These are phyloP conservation scores for Alternaria sp. DNA, from an alignment of 2,329 filamentous ascomycete species.

Conservation along the genomic window DNA sequence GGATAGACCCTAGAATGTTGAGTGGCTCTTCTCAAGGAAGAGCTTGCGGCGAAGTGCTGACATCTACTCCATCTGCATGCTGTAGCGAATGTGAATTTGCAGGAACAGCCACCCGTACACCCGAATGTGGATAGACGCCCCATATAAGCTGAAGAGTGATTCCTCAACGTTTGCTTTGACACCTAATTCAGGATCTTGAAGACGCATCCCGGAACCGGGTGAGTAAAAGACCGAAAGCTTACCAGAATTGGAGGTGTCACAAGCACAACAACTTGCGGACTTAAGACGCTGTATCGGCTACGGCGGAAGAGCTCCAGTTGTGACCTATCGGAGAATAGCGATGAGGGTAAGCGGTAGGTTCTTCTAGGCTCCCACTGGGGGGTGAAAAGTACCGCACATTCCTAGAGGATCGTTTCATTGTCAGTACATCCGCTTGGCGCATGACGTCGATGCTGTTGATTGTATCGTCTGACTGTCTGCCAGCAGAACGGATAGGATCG, in stretches of 20 bases:
- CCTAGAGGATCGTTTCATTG: not conserved
- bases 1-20: conserved; percentile 7
- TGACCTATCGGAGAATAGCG: conserved; percentile 14
- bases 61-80: not conserved
- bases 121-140: conserved; percentile 3
- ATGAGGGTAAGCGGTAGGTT: conserved; percentile 9
- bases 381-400: conserved; percentile 8
- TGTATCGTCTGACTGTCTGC: not conserved
- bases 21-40: conserved; percentile 16
- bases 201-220: conserved; percentile 19
- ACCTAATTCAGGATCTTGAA: not conserved
- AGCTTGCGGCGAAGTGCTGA: conserved; percentile 8
- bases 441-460: not conserved
- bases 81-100: conserved; percentile 7
- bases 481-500: conserved; percentile 5
- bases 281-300: conserved; percentile 14
- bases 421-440: not conserved
- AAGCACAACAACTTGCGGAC: conserved; percentile 14
- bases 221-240: conserved; percentile 22
- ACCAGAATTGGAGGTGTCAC: conserved; percentile 18
- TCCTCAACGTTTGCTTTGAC: conserved; percentile 2
- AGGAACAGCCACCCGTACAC: conserved; percentile 11
- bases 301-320: conserved; percentile 8
- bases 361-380: not conserved
- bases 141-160: not conserved